Base-by-base conservation (phyloP, 2,329 filamentous ascomycete species). In the Chrysosphaeria jannelii region DNA sequence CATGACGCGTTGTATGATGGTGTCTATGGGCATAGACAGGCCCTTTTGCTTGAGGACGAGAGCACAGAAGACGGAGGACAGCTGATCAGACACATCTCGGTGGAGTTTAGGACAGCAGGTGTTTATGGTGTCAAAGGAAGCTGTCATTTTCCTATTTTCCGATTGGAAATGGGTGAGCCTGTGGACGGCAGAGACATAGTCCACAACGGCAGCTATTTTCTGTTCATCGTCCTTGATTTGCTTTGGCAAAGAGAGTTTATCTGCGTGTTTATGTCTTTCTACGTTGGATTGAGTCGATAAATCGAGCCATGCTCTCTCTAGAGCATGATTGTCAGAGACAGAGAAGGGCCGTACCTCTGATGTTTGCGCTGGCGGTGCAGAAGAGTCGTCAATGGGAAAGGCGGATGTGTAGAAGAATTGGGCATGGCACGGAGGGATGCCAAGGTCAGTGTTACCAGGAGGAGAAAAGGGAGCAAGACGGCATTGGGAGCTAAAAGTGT, bases 301-400 rank as follows among this genome's bases (percentile, higher is more conserved):
- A 10, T 50, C 45, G 20, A 66, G 44, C 74, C 79, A 90, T 17
- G 74, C 62, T 31, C 63, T 59, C 39, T 89, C 75, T 8, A 90
- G 50, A 3, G 68, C 63, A 32, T 66, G 61, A 33, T 81, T 88
- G 44, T 90, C 78, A 27, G 61, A 64, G 4, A 52, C 52, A 0
- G 71, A 69, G 41, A 89, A 90, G 0, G 78, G 75, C 20, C 72
- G 62, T 6, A 76, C 57, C 52, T 34, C 57, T 65, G 16, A 51
- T 43, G 4, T 9, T 10, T 9, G 28, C 28, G 6, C 20, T 10
- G 10, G 53, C 41, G 8, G 51, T 45, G 2, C 68, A 58, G 7
- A 70, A 75, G 75, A 75, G 36, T 90, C 78, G 36, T 90, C 78
- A 37, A 90, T 78, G 14, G 76, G 68, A 23, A 81, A 57, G 8